These are phyloP conservation scores for Malbranchea zuffiana DNA, from an alignment of 2,329 filamentous ascomycete species.

Conservation along the genomic window DNA sequence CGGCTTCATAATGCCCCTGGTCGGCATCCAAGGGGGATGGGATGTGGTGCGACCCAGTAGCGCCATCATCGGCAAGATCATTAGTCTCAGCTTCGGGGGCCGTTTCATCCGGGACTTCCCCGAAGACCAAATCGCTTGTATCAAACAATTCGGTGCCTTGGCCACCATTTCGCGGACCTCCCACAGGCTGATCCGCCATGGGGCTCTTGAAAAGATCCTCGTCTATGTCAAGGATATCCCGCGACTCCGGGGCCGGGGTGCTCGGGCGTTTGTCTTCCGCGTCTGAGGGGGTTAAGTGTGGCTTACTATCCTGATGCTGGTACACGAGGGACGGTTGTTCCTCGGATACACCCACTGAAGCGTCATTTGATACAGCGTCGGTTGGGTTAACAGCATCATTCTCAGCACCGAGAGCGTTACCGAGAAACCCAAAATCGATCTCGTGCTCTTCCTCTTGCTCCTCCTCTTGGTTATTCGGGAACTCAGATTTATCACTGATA, in stretches of 20 bases:
- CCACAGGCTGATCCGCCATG: conserved; percentile 1
- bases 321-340: no score
- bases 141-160: conserved; percentile 8
- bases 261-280: conserved; percentile 2
- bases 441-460: no score
- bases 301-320: neutral
- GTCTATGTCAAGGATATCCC: conserved; percentile 25
- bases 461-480: no score
- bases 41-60: conserved; percentile 5
- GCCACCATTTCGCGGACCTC: conserved; percentile 4
- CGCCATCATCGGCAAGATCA: conserved; percentile 13
- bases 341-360: no score
- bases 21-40: conserved; percentile 30
- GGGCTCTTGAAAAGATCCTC: conserved; percentile 25
- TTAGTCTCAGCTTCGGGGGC: conserved; percentile 20
- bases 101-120: conserved; percentile 14
- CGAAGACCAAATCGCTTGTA: neutral
- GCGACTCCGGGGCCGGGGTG: conserved; percentile 16
- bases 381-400: no score
- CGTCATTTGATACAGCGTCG: no score
- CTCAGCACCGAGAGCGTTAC: no score
- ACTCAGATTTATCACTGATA: no score
- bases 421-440: no score
- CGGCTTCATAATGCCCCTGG: conserved; percentile 21
- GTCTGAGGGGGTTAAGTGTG: neutral